Conservation (phyloP, 441 rosid species). For the Arabidopsis hybrid region DNA sequence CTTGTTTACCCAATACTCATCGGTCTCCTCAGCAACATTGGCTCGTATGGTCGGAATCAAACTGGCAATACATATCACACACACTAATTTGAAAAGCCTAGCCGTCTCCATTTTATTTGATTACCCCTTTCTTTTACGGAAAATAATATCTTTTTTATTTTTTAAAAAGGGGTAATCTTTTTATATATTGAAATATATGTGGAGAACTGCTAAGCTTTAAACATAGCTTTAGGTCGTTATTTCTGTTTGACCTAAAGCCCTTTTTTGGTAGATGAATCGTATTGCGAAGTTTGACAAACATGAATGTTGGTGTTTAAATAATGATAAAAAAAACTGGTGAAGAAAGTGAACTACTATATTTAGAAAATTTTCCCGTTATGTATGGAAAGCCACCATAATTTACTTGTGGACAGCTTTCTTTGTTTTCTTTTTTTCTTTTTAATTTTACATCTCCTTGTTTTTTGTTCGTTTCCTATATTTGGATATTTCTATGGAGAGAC, state of each 20-base stretch:
- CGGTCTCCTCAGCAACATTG: slow-evolving; percentile 42
- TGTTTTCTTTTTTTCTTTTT: slow-evolving; percentile 1
- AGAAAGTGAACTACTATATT: slow-evolving; percentile 33
- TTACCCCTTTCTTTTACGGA: slow-evolving; percentile 34
- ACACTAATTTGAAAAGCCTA: slow-evolving; percentile 43
- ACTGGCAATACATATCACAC: slow-evolving; percentile 50
- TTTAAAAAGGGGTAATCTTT: slow-evolving; percentile 37
- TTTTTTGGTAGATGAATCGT: slow-evolving; percentile 35
- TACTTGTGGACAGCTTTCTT: slow-evolving; percentile 35
- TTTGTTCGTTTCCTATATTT: slow-evolving; percentile 28
- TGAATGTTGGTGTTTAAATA: slow-evolving; percentile 44
- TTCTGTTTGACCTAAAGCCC: slow-evolving; percentile 37
- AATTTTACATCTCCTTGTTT: background rate
- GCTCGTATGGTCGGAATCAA: slow-evolving; percentile 49
- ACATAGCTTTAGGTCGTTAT: slow-evolving; percentile 34
- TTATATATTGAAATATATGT: slow-evolving; percentile 19
- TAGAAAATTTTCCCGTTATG: slow-evolving; percentile 40
- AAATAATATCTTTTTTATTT: slow-evolving; percentile 9
- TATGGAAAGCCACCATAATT: slow-evolving; percentile 39
- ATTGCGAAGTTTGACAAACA: slow-evolving; percentile 37
- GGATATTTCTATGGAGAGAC: background rate
- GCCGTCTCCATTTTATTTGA: slow-evolving; percentile 46
- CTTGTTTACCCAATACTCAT: slow-evolving; percentile 52
- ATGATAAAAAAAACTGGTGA: background rate
- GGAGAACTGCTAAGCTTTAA: slow-evolving; percentile 41